Percentiles rank a stretch among this genome's conserved stretches.
Evolutionary conservation across 345 rosid genomes (phyloP).

Genomic region (Arabis hirsuta): DNA sequence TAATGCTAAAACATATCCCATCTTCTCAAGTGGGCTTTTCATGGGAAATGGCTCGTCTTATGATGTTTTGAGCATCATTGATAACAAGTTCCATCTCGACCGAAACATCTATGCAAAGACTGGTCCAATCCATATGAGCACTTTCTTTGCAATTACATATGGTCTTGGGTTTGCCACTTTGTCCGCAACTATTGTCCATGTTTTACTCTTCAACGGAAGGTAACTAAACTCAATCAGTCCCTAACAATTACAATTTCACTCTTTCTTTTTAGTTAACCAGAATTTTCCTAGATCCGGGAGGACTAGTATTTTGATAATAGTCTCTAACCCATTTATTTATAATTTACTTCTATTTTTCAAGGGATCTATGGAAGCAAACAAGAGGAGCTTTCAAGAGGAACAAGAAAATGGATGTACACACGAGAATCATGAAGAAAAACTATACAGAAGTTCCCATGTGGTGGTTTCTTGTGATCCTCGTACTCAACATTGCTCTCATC

Average conservation of each 20-base stretch:
- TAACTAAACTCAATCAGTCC: constrained; percentile 12
- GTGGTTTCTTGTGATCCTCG: constrained; percentile 72
- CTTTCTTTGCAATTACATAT: constrained; percentile 76
- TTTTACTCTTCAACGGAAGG: constrained; percentile 71
- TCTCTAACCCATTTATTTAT: not conserved
- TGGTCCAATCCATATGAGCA: constrained; percentile 66
- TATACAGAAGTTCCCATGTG: constrained; percentile 69
- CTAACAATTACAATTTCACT: not conserved
- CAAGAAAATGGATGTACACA: constrained; percentile 65
- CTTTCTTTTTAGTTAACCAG: not conserved
- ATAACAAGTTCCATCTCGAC: constrained; percentile 63
- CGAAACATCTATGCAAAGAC: constrained; percentile 49
- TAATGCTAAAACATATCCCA: constrained; percentile 72
- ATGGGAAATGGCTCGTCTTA: constrained; percentile 56
- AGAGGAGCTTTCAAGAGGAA: constrained; percentile 54
- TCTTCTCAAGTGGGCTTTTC: constrained; percentile 61
- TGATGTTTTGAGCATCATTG: constrained; percentile 58
- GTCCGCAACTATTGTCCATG: constrained; percentile 67
- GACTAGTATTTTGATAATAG: constrained; percentile 2
- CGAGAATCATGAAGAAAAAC: constrained; percentile 68
- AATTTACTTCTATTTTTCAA: constrained; percentile 28
- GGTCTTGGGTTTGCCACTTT: constrained; percentile 84
- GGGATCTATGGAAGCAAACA: constrained; percentile 63
- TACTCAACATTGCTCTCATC: constrained; percentile 51
- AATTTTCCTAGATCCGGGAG: not conserved